Percentiles rank a stretch among this genome's conserved stretches.
Evolutionary conservation across 345 rosid species (phyloP).

Genomic region (Salix udensis): DNA sequence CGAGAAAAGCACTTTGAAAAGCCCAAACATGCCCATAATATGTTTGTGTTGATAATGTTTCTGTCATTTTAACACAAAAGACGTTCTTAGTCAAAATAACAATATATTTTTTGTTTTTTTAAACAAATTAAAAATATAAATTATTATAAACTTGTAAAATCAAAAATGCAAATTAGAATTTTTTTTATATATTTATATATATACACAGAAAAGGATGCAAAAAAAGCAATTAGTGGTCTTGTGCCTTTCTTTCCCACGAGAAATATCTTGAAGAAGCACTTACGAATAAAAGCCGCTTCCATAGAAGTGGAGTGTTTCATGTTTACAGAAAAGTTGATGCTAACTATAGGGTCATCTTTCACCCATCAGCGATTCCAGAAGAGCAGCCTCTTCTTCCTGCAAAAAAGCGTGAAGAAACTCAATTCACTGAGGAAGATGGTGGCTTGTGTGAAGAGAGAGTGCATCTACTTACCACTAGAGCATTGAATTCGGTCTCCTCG

Average conservation of each 20-base stretch:
- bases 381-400: conserved; percentile 93
- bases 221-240: not conserved
- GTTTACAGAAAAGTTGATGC: not conserved
- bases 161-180: too few species aligned
- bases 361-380: conserved; percentile 71
- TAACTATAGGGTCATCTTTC: conserved; percentile 34
- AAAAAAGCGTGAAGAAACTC: not conserved
- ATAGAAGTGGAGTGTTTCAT: too few species aligned
- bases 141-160: too few species aligned
- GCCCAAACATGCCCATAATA: too few species aligned
- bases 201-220: not conserved
- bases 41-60: too few species aligned
- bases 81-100: too few species aligned
- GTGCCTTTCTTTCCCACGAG: not conserved
- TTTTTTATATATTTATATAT: not conserved
- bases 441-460: not conserved
- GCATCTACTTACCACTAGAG: conserved; percentile 67
- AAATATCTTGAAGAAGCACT: not conserved
- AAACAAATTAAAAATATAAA: too few species aligned
- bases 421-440: conserved; percentile 14
- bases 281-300: not conserved
- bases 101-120: too few species aligned
- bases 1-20: too few species aligned
- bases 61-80: too few species aligned
- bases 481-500: conserved; percentile 89